Base-by-base conservation (phyloP, 1,139 yeast species). In the Entelexis paramagnoliae region DNA sequence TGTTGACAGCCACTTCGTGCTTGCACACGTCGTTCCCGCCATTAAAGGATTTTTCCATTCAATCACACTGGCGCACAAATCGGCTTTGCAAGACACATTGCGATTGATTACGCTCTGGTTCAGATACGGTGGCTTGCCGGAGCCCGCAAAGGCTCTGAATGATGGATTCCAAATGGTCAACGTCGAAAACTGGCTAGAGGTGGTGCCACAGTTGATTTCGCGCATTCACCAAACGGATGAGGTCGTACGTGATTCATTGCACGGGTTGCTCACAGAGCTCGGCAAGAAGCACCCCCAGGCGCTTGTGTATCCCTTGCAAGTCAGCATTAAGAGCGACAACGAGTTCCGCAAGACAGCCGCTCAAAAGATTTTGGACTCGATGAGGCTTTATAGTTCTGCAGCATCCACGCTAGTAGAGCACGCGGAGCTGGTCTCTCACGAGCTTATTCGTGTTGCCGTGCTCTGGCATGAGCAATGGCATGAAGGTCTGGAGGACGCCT, bases 391-490 rank as follows among this genome's bases (percentile, higher is more conserved):
- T 61, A 52, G 51, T 24, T 47, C 58, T 7, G 39, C 56, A 16
- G 85, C 95, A 47, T 78, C 96, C 0, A 70, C 72, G 0, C 72
- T 93, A 57, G 96, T 93, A 24, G 89, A 84, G 58, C 97, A 93
- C 64, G 89, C 97, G 0, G 96, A 88, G 60, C 68, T 89, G 55
- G 96, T 91, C n/a, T 84, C 95, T 70, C 81, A 81, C 59, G 98
- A 93, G 63, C 76, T 93, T 55, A 89, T 93, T 58, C 73, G 98
- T 59, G 95, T 88, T 16, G 96, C 97, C 0, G 96, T 91, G 1
- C 71, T 91, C 57, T 89, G 98, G 97, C 95, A 88, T 62, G 99
- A 93, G 64, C 84, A 84, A 65, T 93, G 99, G 98, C 89, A 89
- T 62, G 98, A 89, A 68, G 97, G 95, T 1, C 72, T 93, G 39